Evolutionary conservation across 306 rosid genomes (phyloP).

Genomic region (Dalbergia cultrata): DNA sequence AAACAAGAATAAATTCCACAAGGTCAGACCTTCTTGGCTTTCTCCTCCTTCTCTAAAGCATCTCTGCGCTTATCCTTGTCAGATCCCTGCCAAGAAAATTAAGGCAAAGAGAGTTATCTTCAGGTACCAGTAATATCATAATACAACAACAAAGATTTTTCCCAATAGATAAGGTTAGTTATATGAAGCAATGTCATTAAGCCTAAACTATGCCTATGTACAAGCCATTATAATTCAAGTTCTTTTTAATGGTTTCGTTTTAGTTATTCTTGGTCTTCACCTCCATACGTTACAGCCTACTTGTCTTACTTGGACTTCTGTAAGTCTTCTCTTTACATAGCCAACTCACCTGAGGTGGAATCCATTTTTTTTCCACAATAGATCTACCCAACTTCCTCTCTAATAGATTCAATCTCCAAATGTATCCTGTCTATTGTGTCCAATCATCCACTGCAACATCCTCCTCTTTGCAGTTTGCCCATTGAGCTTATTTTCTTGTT

Average conservation of each 20-base stretch:
- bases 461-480: neutral
- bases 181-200: neutral
- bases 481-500: neutral
- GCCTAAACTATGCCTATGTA: neutral
- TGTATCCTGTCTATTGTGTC: neutral
- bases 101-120: constrained; percentile 14
- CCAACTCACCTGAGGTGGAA: neutral
- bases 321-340: neutral
- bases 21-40: constrained; percentile 70
- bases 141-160: neutral
- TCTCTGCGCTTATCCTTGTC: constrained; percentile 93
- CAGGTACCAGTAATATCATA: neutral
- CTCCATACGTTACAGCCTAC: neutral
- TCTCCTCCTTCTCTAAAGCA: constrained; percentile 85
- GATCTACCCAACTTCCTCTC: neutral
- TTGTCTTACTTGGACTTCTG: neutral
- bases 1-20: constrained; percentile 1
- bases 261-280: neutral
- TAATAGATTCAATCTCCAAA: neutral
- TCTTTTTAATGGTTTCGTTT: neutral
- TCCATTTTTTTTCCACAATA: neutral
- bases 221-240: neutral
- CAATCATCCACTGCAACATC: neutral
- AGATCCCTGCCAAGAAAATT: constrained; percentile 66
- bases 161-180: neutral